Evolutionary conservation across 2,329 filamentous ascomycete species (phyloP).

Genomic region (Dendrostoma leiphaemia): DNA sequence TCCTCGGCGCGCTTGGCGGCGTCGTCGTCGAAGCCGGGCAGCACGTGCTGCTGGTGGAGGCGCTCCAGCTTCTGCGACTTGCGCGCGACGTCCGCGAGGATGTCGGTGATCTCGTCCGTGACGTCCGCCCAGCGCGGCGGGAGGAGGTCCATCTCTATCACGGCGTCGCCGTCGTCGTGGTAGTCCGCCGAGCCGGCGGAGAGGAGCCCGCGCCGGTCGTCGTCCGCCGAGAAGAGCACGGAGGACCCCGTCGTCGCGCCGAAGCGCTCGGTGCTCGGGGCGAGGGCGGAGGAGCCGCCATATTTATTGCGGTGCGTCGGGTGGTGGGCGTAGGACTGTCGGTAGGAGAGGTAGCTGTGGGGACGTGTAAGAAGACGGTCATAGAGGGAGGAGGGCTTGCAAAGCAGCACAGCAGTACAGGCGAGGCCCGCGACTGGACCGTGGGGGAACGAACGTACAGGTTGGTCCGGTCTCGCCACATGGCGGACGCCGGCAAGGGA

Average conservation of each 20-base stretch:
- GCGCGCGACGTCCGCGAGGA: conserved; percentile 74
- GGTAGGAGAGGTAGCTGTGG: conserved; percentile 92
- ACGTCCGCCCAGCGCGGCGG: conserved; percentile 95
- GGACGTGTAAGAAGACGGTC: neutral
- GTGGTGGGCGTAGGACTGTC: conserved; percentile 96
- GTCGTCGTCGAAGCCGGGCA: conserved; percentile 96
- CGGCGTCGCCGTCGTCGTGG: conserved; percentile 83
- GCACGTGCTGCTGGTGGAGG: conserved; percentile 93
- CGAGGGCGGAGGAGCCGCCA: conserved; percentile 41
- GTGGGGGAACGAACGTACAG: too few species aligned
- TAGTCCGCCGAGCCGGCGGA: conserved; percentile 74
- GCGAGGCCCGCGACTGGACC: conserved; percentile 27
- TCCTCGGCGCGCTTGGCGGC: conserved; percentile 85
- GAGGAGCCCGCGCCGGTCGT: conserved; percentile 74
- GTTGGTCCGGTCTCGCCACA: conserved; percentile 99
- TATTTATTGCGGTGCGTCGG: conserved; percentile 81
- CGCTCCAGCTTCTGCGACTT: conserved; percentile 86
- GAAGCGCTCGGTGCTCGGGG: conserved; percentile 54
- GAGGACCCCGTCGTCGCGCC: conserved; percentile 41
- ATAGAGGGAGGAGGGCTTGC: too few species aligned
- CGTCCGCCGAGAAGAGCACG: conserved; percentile 53
- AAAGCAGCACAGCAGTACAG: too few species aligned
- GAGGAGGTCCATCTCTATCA: conserved; percentile 97
- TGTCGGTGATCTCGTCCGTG: conserved; percentile 87
- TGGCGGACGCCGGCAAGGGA: conserved; percentile 57